These are phyloP conservation scores for Sphaceloma murrayae DNA, from an alignment of 2,329 filamentous ascomycete species.

Conservation along the genomic window DNA sequence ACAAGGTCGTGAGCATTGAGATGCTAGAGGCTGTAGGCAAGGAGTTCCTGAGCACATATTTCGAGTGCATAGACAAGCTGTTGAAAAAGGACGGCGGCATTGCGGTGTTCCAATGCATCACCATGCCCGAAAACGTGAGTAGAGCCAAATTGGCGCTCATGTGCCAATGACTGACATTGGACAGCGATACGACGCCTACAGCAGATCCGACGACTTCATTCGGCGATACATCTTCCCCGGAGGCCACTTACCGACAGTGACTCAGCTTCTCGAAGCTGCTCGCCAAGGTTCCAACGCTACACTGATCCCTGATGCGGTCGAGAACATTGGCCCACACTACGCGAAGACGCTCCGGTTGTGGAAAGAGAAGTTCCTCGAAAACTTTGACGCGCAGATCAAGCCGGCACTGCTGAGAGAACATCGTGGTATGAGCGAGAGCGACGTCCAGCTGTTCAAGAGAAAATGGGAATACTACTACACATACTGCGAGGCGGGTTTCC, in stretches of 20 bases:
- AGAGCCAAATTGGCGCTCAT: not conserved
- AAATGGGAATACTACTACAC: constrained; percentile 74
- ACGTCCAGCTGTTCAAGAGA: constrained; percentile 56
- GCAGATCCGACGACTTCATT: constrained; percentile 62
- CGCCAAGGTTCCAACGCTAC: constrained; percentile 50
- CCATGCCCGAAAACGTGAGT: constrained; percentile 54
- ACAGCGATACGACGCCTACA: constrained; percentile 53
- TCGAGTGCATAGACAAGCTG: constrained; percentile 52
- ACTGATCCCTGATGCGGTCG: constrained; percentile 56
- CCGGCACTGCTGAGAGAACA: constrained; percentile 52
- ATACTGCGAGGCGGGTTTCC: constrained; percentile 65
- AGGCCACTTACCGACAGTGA: constrained; percentile 59
- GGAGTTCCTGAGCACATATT: constrained; percentile 59
- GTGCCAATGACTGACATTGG: not conserved
- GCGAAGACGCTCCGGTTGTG: constrained; percentile 59
- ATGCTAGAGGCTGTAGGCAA: constrained; percentile 67
- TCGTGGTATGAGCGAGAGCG: constrained; percentile 48
- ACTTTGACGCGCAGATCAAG: constrained; percentile 52
- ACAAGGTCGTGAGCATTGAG: constrained; percentile 66
- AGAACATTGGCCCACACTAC: constrained; percentile 68
- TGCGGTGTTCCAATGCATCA: constrained; percentile 67
- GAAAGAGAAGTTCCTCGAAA: constrained; percentile 55
- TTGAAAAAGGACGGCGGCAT: constrained; percentile 58
- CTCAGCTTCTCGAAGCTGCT: constrained; percentile 57
- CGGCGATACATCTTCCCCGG: constrained; percentile 70